Evolutionary conservation across 108 stramenopile species (phyloP), one percentile per base, ranked within the genome.

Genomic region (Skeletonema tropicum): DNA sequence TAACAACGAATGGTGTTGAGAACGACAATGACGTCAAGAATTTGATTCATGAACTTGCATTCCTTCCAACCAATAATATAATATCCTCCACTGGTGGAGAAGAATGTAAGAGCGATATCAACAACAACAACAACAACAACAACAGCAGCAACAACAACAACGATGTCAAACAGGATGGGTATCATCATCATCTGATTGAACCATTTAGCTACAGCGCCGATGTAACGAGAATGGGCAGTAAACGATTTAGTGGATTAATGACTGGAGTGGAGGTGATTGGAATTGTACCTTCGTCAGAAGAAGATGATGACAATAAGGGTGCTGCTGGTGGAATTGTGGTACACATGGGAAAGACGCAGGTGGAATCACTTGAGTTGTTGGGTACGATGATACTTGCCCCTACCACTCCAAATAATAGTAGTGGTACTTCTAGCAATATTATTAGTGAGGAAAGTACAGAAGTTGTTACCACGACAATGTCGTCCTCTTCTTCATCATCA

Each of bases 201-300:
- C 83, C 83, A 48, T 65, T 83, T 46, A 75, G 68, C 48, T 83
- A 83, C 73, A 57, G 68, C 30, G 83, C 78, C 13, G 67, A 59
- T 49, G 49, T 73, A 12, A 75, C 52, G 35, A 57, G 74, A 52
- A 26, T 46, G 7, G 68, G 73, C 0, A 66, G 72, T 1, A 29
- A 29, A 29, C 35, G 83, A 48, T 83, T 83, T 35, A 35, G 60
- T 14, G 66, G 74, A 7, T 62, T 83, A 21, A 32, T 55, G 5
- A 64, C 49, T 49, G 83, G 83, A 12, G 39, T 83, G 35, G 68
- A 75, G 32, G 73, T 79, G 6, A 19, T 64, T 21, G 83, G 83
- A 0, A 58, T 31, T 17, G 31, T 65, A 55, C 65, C 75, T 26
- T 42, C 63, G 29, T 45, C 70, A 13, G 36, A 26, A 12, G n/a